Evolutionary conservation across 1,284 basidiomycete species (phyloP), one percentile per base, ranked within the genome.

Genomic region (Puccinia horiana): DNA sequence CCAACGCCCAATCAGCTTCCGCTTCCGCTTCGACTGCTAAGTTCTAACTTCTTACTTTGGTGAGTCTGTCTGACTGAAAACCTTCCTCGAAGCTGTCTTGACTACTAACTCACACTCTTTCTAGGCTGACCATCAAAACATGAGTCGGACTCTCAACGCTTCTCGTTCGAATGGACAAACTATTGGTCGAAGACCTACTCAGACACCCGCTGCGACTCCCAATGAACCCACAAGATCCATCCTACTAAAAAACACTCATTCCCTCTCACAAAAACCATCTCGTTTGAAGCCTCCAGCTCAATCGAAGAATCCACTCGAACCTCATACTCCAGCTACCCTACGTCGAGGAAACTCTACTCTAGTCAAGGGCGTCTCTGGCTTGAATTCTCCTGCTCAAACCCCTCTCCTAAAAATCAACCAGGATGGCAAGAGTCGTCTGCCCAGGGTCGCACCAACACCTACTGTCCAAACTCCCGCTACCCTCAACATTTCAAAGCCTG

Each of bases 361-460:
- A n/a, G n/a, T 70, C 69, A 70, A 49, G 20, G 42, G 47, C 42
- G 4, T 40, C 42, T 70, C 69, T 29, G 69, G n/a, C 42, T 29
- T 47, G 23, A 35, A 47, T 18, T 49, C 69, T 29, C 69, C 42
- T 3, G 42, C 69, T 12, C 69, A 47, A 70, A 70, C 69, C 18
- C 69, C 69, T 18, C 69, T 49, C 8, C 42, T 44, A 11, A 47
- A 11, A 26, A 14, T 54, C 52, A 75, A 75, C 8, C 52, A 32
- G 6, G 47, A 56, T 26, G 29, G 9, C 72, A 56, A 75, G 72
- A 54, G 47, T 75, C 72, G 72, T 12, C n/a, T 75, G 52, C 72
- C 72, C 12, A 75, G 72, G 37, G 72, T 29, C 72, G 35, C 52
- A 29, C 52, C 72, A 1, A 37, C 32, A 14, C 49, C 72, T n/a